Evolutionary conservation across 73 alveolate species (phyloP), one percentile per base, ranked within the genome.

Genomic region (Tetrahymena elliotti): DNA sequence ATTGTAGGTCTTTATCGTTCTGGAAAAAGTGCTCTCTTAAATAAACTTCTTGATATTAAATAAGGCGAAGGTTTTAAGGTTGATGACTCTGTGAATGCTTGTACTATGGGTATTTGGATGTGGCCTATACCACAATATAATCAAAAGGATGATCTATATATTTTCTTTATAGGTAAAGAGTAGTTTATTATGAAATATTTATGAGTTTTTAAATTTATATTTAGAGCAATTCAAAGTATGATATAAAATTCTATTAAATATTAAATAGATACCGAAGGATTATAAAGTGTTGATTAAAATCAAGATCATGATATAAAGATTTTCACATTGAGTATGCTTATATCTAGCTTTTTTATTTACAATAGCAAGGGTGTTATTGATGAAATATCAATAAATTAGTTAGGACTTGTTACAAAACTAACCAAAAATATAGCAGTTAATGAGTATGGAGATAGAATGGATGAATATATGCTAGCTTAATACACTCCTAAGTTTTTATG

Each of bases 41-140:
- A 99, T 96, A 96, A 98, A 93, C 95, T 99, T 15, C 95, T 98
- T 83, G 97, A 97, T 97, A 96, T 98, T 96, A 47, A 53, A 38
- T 96, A 96, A 18, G 98, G 95, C 20, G 97, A 97, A 38, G 99
- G 96, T 95, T 97, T 98, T 95, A 93, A 94, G 94, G 99, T 99
- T 0, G 98, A 98, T 52, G 98, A 98, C 33, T 93, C 98, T 34
- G 98, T 98, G 27, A 96, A 97, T 41, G 98, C 99, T 13, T 99
- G 99, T 53, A 99, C 99, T 3, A 97, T 98, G 96, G 99, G 99
- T 6, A 97, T 99, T 13, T 99, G 99, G 99, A 97, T 98, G 94
- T 98, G 99, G 99, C 98, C 99, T 18, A 97, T 96, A 54, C 99
- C 99, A 24, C 53, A 98, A 35, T 97, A 96, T 24, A 98, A 98